phyloP scores from a whole-genome alignment of 2,329 filamentous ascomycete genomes.

The Zarea fungicola region DNA sequence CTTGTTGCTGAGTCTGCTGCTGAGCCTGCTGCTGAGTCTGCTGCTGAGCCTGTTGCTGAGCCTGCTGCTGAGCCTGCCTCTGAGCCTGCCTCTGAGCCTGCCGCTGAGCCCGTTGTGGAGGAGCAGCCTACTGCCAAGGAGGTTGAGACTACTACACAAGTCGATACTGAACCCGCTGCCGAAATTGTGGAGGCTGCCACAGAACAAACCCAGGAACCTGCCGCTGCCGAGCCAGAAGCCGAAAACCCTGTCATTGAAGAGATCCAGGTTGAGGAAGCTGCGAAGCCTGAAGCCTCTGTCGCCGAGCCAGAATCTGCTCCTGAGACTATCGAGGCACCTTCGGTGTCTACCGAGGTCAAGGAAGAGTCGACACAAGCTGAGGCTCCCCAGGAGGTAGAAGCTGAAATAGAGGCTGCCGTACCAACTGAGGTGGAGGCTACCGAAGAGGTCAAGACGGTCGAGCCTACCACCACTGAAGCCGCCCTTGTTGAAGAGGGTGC shows the following conservation, averaged over 20 bases:
- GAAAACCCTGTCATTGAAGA: neutral
- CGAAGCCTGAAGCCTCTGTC: neutral
- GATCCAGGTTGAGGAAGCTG: neutral
- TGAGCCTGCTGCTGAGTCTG: neutral
- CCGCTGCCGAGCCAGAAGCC: neutral
- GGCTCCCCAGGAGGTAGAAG: too few species aligned
- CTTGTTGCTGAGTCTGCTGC: neutral
- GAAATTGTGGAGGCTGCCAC: neutral
- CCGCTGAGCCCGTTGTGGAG: neutral
- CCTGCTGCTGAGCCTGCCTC: neutral
- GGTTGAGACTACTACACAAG: slow-evolving; percentile 1
- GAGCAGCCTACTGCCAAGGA: slow-evolving; percentile 14
- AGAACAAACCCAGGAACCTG: neutral
- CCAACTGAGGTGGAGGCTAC: too few species aligned
- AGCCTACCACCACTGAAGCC: neutral
- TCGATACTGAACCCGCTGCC: neutral
- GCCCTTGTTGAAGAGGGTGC: neutral
- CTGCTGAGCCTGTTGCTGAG: neutral
- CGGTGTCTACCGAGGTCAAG: neutral
- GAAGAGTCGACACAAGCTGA: too few species aligned
- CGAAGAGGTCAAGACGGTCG: too few species aligned
- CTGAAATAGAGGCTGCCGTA: too few species aligned
- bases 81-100: neutral
- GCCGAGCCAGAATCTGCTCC: neutral
- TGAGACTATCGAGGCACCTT: neutral